Conservation (phyloP, 2,329 filamentous ascomycete genomes). For the Bretziella fagacearum region DNA sequence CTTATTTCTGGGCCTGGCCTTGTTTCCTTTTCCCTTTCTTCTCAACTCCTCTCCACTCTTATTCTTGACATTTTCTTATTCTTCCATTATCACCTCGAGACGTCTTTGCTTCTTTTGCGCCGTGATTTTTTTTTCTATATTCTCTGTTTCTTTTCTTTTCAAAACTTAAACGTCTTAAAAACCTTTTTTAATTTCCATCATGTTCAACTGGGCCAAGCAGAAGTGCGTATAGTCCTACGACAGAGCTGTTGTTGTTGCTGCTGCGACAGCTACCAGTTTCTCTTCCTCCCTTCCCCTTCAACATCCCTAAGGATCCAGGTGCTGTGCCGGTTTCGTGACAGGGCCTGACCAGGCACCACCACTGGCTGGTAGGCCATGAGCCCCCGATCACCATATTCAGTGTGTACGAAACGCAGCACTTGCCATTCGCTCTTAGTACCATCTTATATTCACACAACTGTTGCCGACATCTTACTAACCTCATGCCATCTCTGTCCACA, state of each 20-base stretch:
- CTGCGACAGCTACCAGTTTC: slow-evolving; percentile 1
- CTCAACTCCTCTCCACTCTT: slow-evolving; percentile 4
- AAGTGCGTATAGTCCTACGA: slow-evolving; percentile 39
- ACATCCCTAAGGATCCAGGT: slow-evolving; percentile 17
- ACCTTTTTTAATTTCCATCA: slow-evolving; percentile 27
- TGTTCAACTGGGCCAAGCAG: slow-evolving; percentile 93
- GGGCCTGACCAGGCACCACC: background rate
- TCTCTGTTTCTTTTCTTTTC: slow-evolving; percentile 6
- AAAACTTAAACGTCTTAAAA: too few species aligned
- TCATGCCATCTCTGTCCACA: slow-evolving; percentile 19
- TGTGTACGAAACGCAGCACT: background rate
- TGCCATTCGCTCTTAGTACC: background rate
- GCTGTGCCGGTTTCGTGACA: slow-evolving; percentile 8
- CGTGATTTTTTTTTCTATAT: slow-evolving; percentile 5
- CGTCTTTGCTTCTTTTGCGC: background rate
- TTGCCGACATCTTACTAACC: slow-evolving; percentile 12
- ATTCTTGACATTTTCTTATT: slow-evolving; percentile 7
- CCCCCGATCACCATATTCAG: background rate
- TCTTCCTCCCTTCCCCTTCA: slow-evolving; percentile 11
- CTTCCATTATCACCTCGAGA: slow-evolving; percentile 1
- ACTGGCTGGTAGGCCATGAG: background rate
- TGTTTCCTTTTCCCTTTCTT: slow-evolving; percentile 7
- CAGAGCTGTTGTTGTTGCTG: background rate
- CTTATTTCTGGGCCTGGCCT: slow-evolving; percentile 1
- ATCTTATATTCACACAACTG: too few species aligned